Percentiles rank a stretch among this genome's conserved stretches.
phyloP scores from a whole-genome alignment of 1,139 yeast species.

The Arxiozyma bovina region DNA sequence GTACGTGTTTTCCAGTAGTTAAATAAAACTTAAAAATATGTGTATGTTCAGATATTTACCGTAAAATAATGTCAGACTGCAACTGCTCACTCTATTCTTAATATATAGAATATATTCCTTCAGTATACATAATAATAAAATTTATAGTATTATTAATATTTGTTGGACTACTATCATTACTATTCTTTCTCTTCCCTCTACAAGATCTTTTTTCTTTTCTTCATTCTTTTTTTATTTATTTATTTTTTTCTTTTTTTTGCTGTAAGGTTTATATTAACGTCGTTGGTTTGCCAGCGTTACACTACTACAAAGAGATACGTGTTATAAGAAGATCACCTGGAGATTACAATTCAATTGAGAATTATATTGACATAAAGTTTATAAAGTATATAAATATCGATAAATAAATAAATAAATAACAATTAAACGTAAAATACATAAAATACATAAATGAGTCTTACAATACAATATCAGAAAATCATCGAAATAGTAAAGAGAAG shows the following conservation, averaged over 20 bases:
- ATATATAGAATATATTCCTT: background rate
- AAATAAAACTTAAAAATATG: background rate
- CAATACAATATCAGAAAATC: background rate
- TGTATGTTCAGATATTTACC: no score
- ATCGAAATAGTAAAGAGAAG: no score
- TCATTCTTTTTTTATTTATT: no score
- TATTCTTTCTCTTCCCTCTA: background rate
- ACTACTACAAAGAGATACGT: no score
- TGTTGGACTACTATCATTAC: background rate
- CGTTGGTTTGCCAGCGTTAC: background rate
- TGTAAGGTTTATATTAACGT: background rate
- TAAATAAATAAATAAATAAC: no score
- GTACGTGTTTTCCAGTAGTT: background rate
- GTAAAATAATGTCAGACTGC: background rate
- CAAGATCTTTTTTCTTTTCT: background rate
- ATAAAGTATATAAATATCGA: background rate
- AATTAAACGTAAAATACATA: background rate
- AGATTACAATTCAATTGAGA: background rate
- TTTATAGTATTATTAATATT: no score
- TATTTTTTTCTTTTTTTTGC: no score
- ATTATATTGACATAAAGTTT: background rate
- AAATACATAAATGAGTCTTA: no score
- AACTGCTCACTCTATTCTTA: no score
- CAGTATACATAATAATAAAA: no score
- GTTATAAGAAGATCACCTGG: background rate